A percentile compares a stretch with the other conserved stretches of the same genome.
Conservation (phyloP, 1,284 basidiomycete genomes). For the Omphalotus olearius region DNA sequence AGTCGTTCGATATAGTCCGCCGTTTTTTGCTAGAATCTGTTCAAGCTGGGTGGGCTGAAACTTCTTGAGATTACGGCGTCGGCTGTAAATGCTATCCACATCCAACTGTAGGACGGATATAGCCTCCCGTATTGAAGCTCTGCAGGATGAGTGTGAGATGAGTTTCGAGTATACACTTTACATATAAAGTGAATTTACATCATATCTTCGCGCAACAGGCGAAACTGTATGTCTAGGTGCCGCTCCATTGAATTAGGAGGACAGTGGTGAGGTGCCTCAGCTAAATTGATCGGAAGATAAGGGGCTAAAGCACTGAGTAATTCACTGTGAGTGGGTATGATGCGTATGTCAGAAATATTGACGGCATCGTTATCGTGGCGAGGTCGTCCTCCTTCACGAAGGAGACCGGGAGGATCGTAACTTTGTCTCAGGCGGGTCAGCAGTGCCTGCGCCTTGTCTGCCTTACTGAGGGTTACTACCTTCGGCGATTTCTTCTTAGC, state of each 20-base stretch:
- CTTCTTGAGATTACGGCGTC: slow-evolving; percentile 9
- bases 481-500: slow-evolving; percentile 15
- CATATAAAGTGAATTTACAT: slow-evolving; percentile 35
- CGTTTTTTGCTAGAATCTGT: slow-evolving; percentile 34
- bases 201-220: slow-evolving; percentile 65
- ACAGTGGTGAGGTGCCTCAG: slow-evolving; percentile 56
- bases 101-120: slow-evolving; percentile 43
- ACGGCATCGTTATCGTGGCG: slow-evolving; percentile 65
- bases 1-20: slow-evolving; percentile 42
- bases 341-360: slow-evolving; percentile 51
- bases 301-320: slow-evolving; percentile 41
- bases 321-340: slow-evolving; percentile 63
- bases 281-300: slow-evolving; percentile 56
- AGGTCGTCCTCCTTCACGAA: slow-evolving; percentile 40
- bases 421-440: slow-evolving; percentile 31
- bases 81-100: slow-evolving; percentile 19
- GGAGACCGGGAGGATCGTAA: slow-evolving; percentile 53
- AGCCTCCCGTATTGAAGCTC: slow-evolving; percentile 48
- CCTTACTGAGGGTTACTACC: not conserved
- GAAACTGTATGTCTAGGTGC: slow-evolving; percentile 66
- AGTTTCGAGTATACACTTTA: not conserved
- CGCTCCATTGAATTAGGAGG: slow-evolving; percentile 52
- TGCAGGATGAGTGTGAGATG: slow-evolving; percentile 19
- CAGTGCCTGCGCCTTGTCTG: slow-evolving; percentile 18
- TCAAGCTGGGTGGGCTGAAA: slow-evolving; percentile 23